Base-by-base conservation (phyloP, 225 moss, liverwort and hornwort species). In the Pleurozium schreberi region DNA sequence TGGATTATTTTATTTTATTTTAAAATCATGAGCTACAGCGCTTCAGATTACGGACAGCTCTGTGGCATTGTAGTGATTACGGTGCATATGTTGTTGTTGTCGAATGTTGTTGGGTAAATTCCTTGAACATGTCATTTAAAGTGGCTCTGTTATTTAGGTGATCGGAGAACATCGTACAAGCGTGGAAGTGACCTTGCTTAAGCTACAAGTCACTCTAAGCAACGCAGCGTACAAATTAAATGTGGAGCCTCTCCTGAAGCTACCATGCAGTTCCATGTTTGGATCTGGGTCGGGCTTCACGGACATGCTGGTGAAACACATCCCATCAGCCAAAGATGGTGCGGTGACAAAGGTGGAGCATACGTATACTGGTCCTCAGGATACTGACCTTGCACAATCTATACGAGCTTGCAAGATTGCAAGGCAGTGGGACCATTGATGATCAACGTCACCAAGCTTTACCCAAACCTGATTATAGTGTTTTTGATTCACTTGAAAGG, bases 281-380 rank as follows among this genome's bases (percentile, higher is more conserved):
- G 97, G 97, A 27, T 95, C 97, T 36, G 96, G 96, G 33, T 91
- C 96, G 69, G 99, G 97, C 70, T 97, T 99, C 79, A 91, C 99
- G n/a, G 99, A 97, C 90, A 99, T 99, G 97, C 89, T 99, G 88
- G 99, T 99, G 62, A 95, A 96, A 47, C 99, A 99, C 85, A 96
- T 96, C 73, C 97, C 97, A 6, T 96, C 96, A 47, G 97, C 99
- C 49, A 99, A 96, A 84, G 96, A 96, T 45, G 96, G 96, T 60
- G 96, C 99, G n/a, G 83, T 88, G n/a, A 93, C 94, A 33, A 96
- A 91, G 89, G 93, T 97, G 43, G 99, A 97, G 92, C 97, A 97
- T 58, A 99, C 96, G 10, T 99, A 97, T 52, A 97, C 96, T 30
- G 99, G 99, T 61, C 91, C 95, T 86, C 99, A 96, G 81, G 96